Evolutionary conservation across 2,329 filamentous ascomycete species (phyloP).

Genomic region (Fusarium setosum): DNA sequence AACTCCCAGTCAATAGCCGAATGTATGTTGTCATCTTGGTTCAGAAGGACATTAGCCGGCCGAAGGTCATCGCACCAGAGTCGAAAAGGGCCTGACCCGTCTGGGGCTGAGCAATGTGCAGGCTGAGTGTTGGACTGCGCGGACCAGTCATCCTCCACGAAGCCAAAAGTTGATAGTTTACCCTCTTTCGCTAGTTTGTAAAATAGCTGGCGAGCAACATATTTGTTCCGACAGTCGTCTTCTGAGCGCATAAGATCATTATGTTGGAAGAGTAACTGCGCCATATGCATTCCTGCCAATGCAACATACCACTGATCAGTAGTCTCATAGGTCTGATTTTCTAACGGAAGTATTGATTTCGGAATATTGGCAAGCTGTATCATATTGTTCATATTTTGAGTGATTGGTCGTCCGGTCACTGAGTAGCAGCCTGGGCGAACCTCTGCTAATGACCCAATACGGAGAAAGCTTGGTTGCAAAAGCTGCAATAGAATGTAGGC

Average conservation of each 20-base stretch:
- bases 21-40: constrained; percentile 41
- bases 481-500: constrained; percentile 49
- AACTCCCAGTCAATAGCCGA: constrained; percentile 57
- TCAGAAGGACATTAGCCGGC: constrained; percentile 48
- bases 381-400: constrained; percentile 55
- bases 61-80: constrained; percentile 41
- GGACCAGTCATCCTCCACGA: background rate
- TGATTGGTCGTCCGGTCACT: constrained; percentile 50
- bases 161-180: constrained; percentile 1
- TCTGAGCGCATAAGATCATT: constrained; percentile 45
- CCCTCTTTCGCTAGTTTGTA: constrained; percentile 27
- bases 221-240: constrained; percentile 43
- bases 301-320: constrained; percentile 50
- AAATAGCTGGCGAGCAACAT: constrained; percentile 43
- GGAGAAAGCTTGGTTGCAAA: constrained; percentile 43
- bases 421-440: constrained; percentile 34
- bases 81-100: constrained; percentile 1
- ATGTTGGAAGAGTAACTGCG: constrained; percentile 52
- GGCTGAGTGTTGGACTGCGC: background rate
- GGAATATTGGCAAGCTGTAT: constrained; percentile 39
- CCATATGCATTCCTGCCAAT: constrained; percentile 53
- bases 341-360: constrained; percentile 23
- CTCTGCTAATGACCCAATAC: constrained; percentile 52
- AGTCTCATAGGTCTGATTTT: constrained; percentile 28
- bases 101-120: background rate